Conservation (phyloP, 1,139 yeast species). For the Debaryomycetaceae sp. region DNA sequence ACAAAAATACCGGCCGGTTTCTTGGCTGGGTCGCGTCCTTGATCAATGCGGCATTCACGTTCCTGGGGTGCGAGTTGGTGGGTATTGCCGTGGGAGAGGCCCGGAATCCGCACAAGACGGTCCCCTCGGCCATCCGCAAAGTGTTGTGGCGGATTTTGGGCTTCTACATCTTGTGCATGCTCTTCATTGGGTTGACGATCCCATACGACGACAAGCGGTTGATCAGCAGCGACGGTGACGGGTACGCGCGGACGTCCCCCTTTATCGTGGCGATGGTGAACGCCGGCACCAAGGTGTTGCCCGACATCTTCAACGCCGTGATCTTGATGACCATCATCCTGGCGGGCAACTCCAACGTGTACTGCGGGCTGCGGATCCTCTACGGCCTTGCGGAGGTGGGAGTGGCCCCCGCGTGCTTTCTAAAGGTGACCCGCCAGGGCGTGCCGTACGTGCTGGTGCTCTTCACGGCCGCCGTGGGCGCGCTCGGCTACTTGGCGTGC, state of each 20-base stretch:
- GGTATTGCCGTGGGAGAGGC: constrained; percentile 90
- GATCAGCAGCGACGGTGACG: constrained; percentile 7
- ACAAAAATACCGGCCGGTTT: constrained; percentile 44
- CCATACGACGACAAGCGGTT: constrained; percentile 60
- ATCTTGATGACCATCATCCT: constrained; percentile 59
- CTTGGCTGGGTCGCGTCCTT: constrained; percentile 57
- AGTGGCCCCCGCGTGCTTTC: constrained; percentile 50
- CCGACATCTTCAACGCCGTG: constrained; percentile 68
- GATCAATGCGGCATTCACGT: constrained; percentile 67
- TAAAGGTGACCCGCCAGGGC: constrained; percentile 45
- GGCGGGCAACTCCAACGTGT: constrained; percentile 75
- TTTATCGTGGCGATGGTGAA: constrained; percentile 49
- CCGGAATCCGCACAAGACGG: constrained; percentile 67
- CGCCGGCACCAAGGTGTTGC: constrained; percentile 59
- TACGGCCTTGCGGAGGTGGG: constrained; percentile 54
- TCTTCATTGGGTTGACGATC: constrained; percentile 74
- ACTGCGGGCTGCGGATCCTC: constrained; percentile 65
- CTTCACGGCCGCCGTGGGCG: constrained; percentile 50
- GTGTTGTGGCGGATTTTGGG: constrained; percentile 72
- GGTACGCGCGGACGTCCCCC: constrained; percentile 38
- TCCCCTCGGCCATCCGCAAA: constrained; percentile 77
- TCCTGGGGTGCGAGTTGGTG: constrained; percentile 71
- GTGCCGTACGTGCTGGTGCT: constrained; percentile 56
- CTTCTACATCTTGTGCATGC: constrained; percentile 68
- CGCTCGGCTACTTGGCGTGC: constrained; percentile 56